Percentiles rank a stretch among this genome's conserved stretches.
These are phyloP conservation scores for Vachellia pachyceras DNA, from an alignment of 306 rosid species.

Conservation along the genomic window DNA sequence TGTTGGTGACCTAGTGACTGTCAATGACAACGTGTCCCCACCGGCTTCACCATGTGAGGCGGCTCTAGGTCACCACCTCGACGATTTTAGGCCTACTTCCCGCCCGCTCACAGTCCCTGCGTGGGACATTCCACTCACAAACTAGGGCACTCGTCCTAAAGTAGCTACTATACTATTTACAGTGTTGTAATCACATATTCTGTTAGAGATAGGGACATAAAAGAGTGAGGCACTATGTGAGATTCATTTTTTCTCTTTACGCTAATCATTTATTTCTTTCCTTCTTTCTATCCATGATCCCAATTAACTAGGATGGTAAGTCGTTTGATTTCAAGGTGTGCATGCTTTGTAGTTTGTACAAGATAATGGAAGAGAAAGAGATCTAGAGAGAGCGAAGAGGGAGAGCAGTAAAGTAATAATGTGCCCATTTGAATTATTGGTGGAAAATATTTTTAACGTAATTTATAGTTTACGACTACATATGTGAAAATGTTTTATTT, in stretches of 20 bases:
- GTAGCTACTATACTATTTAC: neutral
- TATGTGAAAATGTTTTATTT: no score
- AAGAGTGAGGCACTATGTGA: neutral
- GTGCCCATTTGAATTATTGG: no score
- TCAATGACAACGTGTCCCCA: conserved; percentile 7
- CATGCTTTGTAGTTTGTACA: neutral
- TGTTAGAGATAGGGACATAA: neutral
- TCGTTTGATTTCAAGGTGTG: neutral
- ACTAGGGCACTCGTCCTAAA: conserved; percentile 16
- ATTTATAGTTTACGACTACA: no score
- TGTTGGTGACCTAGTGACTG: neutral
- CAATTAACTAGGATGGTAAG: neutral
- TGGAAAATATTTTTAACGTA: no score
- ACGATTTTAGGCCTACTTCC: conserved; percentile 47
- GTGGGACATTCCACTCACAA: conserved; percentile 54
- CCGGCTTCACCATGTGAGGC: neutral
- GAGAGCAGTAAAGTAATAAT: no score
- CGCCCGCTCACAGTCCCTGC: conserved; percentile 63
- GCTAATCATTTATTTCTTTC: neutral
- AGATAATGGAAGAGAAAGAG: neutral
- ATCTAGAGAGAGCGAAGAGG: no score
- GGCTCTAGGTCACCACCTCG: neutral
- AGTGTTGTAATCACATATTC: neutral
- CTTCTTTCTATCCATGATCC: neutral
- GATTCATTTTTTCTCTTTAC: neutral